Evolutionary conservation across 331 rosid genomes (phyloP).

Genomic region (Malus hybrid): DNA sequence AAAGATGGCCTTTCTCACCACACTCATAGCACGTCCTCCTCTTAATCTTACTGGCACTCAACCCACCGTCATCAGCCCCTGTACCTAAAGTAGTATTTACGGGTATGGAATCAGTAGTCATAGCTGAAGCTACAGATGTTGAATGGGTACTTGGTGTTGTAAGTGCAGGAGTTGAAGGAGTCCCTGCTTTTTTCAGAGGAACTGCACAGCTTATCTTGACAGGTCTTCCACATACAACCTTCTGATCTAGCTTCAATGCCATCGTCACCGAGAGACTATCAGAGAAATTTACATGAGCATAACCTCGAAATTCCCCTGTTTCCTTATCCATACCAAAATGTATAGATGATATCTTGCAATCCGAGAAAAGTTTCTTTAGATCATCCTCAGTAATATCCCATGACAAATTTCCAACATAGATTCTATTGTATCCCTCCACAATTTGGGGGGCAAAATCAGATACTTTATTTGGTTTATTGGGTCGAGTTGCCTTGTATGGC

Average conservation of each 20-base stretch:
- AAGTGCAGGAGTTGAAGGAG: constrained; percentile 10
- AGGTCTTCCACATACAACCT: constrained; percentile 53
- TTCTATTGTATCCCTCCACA: constrained; percentile 82
- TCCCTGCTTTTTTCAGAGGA: constrained; percentile 49
- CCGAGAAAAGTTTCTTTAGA: constrained; percentile 49
- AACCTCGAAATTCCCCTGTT: constrained; percentile 76
- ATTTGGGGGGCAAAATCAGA: constrained; percentile 60
- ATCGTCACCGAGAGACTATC: constrained; percentile 50
- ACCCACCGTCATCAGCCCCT: neutral
- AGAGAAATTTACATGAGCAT: constrained; percentile 70
- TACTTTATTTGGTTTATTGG: constrained; percentile 29
- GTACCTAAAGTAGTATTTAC: neutral
- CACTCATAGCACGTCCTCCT: constrained; percentile 79
- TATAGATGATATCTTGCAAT: constrained; percentile 49
- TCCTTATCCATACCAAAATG: constrained; percentile 80
- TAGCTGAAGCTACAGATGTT: neutral
- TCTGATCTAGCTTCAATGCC: constrained; percentile 71
- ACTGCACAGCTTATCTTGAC: constrained; percentile 78
- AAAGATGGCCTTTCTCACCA: constrained; percentile 75
- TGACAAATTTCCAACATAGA: constrained; percentile 77
- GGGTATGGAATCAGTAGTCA: neutral
- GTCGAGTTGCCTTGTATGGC: constrained; percentile 52
- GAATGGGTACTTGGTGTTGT: neutral
- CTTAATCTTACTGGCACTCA: constrained; percentile 43
- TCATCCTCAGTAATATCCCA: constrained; percentile 86